phyloP scores from a whole-genome alignment of 75 land plant genomes.

The Cupressus sempervirens region DNA sequence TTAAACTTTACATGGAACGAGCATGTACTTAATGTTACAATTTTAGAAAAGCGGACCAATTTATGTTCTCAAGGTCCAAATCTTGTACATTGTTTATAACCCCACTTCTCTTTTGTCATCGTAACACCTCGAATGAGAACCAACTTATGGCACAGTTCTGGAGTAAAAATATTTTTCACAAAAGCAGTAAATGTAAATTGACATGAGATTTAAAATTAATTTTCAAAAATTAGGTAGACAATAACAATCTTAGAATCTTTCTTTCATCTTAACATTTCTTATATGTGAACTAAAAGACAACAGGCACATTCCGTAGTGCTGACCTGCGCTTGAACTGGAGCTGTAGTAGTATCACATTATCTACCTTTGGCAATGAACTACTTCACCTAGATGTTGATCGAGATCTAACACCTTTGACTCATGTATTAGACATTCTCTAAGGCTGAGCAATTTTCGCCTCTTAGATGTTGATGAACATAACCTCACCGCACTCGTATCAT shows the following conservation, averaged over 20 bases:
- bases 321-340: not conserved
- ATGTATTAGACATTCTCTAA: too few relatives aligned
- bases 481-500: too few relatives aligned
- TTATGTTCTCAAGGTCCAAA: not conserved
- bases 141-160: not conserved
- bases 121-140: not conserved
- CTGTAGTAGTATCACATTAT: not conserved
- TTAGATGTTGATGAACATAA: too few relatives aligned
- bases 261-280: not conserved
- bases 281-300: not conserved
- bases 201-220: not conserved
- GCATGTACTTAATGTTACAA: not conserved
- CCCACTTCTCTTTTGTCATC: not conserved
- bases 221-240: not conserved
- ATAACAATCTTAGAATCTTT: not conserved
- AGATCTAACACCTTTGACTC: not conserved
- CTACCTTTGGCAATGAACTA: not conserved
- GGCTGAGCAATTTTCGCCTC: too few relatives aligned
- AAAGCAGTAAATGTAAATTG: not conserved
- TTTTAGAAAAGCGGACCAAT: not conserved
- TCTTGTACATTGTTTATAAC: not conserved
- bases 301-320: not conserved
- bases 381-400: not conserved
- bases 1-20: too few relatives aligned
- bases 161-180: not conserved